A percentile compares a stretch with the other conserved stretches of the same genome.
Evolutionary conservation across 1,284 basidiomycete genomes (phyloP).

Genomic region (Apiotrichum siamense): DNA sequence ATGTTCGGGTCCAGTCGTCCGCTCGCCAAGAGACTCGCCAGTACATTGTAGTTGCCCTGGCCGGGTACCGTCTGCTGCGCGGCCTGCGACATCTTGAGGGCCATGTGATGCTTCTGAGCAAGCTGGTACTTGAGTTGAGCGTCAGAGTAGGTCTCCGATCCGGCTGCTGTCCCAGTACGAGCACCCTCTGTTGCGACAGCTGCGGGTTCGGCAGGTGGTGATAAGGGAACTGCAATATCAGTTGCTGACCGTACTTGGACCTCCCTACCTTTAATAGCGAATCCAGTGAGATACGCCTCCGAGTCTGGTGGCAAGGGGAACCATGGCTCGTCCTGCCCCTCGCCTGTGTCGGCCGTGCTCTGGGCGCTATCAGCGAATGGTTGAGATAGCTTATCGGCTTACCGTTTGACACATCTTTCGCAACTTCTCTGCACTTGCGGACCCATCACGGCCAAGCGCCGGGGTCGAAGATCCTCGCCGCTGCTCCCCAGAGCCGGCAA

Average conservation of each 20-base stretch:
- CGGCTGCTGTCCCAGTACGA: background rate
- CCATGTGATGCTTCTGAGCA: slow-evolving; percentile 19
- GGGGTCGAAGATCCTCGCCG: background rate
- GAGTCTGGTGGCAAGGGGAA: slow-evolving; percentile 11
- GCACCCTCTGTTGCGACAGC: background rate
- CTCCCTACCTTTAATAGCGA: slow-evolving; percentile 11
- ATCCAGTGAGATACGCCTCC: slow-evolving; percentile 10
- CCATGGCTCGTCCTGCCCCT: slow-evolving; percentile 11
- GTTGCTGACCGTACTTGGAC: background rate
- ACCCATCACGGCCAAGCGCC: slow-evolving; percentile 9
- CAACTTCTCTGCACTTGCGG: slow-evolving; percentile 14
- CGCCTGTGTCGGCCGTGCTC: slow-evolving; percentile 3
- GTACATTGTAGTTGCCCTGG: slow-evolving; percentile 3
- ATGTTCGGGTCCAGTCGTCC: slow-evolving; percentile 15
- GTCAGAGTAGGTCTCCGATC: slow-evolving; percentile 4
- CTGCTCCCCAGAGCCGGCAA: slow-evolving; percentile 6
- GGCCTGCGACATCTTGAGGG: slow-evolving; percentile 17
- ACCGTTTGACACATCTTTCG: slow-evolving; percentile 20
- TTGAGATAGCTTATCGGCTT: background rate
- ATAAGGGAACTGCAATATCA: background rate
- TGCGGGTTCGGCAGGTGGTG: background rate
- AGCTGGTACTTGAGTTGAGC: slow-evolving; percentile 21
- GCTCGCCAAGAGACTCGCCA: slow-evolving; percentile 8
- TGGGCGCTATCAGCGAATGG: background rate
- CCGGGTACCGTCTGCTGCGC: slow-evolving; percentile 7